A percentile compares a stretch with the other conserved stretches of the same genome.
These are phyloP conservation scores for Linum tenue DNA, from an alignment of 345 rosid species.

Conservation along the genomic window DNA sequence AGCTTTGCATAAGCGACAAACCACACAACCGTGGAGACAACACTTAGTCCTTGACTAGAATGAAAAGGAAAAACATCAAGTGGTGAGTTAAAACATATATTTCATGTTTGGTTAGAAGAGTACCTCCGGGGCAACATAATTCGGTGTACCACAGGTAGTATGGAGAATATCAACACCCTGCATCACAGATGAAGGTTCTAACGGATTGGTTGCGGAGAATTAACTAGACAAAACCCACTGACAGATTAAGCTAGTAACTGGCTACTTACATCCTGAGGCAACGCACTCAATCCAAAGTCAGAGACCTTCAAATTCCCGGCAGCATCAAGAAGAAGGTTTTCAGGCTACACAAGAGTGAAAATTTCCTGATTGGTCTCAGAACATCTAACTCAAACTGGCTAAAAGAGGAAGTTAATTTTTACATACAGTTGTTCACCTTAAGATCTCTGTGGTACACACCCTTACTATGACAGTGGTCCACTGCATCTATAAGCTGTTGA, in stretches of 20 bases:
- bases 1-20: too few relatives aligned
- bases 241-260: not conserved
- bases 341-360: constrained; percentile 37
- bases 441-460: constrained; percentile 92
- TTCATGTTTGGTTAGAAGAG: not conserved
- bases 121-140: constrained; percentile 73
- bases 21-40: too few relatives aligned
- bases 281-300: constrained; percentile 75
- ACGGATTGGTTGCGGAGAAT: not conserved
- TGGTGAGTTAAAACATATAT: not conserved
- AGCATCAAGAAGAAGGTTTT: constrained; percentile 64
- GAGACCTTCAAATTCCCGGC: constrained; percentile 63
- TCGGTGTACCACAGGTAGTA: constrained; percentile 95
- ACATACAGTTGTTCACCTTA: constrained; percentile 38
- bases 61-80: too few relatives aligned
- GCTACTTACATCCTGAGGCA: constrained; percentile 47
- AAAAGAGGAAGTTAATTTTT: constrained; percentile 7
- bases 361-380: constrained; percentile 13
- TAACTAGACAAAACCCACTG: not conserved
- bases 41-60: too few relatives aligned
- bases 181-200: constrained; percentile 12
- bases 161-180: constrained; percentile 63
- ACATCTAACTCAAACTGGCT: constrained; percentile 11
- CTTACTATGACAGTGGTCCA: constrained; percentile 76
- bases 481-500: constrained; percentile 90